phyloP scores from a whole-genome alignment of 306 rosid genomes.

The Quercus dentata region DNA sequence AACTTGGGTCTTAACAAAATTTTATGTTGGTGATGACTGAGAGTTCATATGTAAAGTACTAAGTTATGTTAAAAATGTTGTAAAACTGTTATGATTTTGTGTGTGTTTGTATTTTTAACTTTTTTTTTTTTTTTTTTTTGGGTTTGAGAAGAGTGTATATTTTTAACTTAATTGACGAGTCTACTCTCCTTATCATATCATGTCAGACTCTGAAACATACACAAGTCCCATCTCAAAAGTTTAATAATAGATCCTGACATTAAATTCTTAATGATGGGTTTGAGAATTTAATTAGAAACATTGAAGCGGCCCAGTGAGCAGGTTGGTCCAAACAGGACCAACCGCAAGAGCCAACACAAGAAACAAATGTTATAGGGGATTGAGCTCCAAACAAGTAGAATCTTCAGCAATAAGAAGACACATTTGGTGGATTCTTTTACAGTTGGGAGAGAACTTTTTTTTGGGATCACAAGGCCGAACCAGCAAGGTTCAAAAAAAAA shows the following conservation, averaged over 20 bases:
- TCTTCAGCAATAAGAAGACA: neutral
- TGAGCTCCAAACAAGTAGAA: neutral
- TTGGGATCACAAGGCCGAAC: neutral
- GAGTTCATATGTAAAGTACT: too few species aligned
- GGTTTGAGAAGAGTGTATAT: too few species aligned
- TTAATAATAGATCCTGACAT: neutral
- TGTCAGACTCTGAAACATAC: neutral
- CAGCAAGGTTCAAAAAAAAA: neutral
- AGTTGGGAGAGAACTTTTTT: neutral
- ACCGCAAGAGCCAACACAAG: neutral
- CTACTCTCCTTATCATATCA: neutral
- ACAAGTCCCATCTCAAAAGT: slow-evolving; percentile 14
- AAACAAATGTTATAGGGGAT: neutral
- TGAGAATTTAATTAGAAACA: neutral
- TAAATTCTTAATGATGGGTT: neutral
- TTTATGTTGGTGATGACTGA: too few species aligned
- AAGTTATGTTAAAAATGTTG: too few species aligned
- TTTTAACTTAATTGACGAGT: too few species aligned
- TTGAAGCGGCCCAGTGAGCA: neutral
- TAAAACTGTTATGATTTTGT: too few species aligned
- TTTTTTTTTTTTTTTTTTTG: too few species aligned
- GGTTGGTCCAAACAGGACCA: neutral
- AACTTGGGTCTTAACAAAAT: too few species aligned
- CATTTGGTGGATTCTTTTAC: neutral
- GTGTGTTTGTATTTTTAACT: too few species aligned